These are phyloP conservation scores for Syncephalastrum contaminatum DNA, from an alignment of 371 early-diverging fungal species.

Conservation along the genomic window DNA sequence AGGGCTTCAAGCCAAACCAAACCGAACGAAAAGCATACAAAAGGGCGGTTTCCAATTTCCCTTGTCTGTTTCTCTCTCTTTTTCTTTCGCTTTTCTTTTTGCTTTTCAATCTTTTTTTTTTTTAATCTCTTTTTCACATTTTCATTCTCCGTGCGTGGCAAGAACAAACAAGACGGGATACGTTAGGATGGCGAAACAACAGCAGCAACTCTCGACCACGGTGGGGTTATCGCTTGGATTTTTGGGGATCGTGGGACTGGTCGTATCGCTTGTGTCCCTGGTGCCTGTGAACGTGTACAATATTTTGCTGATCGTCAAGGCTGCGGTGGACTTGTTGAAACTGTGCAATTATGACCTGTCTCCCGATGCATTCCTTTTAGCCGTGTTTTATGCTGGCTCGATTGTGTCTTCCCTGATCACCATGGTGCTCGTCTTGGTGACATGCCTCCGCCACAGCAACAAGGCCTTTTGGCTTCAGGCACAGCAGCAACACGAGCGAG, in stretches of 20 bases:
- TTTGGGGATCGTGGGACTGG: conserved; percentile 28
- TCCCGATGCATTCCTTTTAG: conserved; percentile 8
- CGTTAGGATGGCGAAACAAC: not conserved
- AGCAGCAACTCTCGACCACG: conserved; percentile 17
- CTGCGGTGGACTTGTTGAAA: conserved; percentile 25
- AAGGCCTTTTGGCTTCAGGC: not conserved
- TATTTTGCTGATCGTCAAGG: conserved; percentile 31
- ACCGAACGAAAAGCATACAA: no score
- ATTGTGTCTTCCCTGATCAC: conserved; percentile 25
- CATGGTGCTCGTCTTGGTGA: conserved; percentile 17
- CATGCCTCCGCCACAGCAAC: conserved; percentile 14
- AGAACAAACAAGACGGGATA: conserved; percentile 20
- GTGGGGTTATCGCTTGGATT: conserved; percentile 27
- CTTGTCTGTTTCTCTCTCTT: conserved; percentile 2
- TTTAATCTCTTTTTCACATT: not conserved
- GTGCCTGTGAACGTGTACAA: conserved; percentile 30
- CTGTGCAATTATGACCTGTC: conserved; percentile 14
- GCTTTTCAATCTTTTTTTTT: conserved; percentile 2
- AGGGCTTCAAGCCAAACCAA: no score
- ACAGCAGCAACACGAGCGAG: conserved; percentile 5
- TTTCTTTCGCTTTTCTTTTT: conserved; percentile 4
- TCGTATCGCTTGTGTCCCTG: conserved; percentile 24
- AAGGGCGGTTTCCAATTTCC: no score
- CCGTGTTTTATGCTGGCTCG: conserved; percentile 21
- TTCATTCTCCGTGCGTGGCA: conserved; percentile 11